A percentile compares a stretch with the other conserved stretches of the same genome.
Conservation (phyloP, 2,329 filamentous ascomycete genomes). For the Aspergillus floridensis region DNA sequence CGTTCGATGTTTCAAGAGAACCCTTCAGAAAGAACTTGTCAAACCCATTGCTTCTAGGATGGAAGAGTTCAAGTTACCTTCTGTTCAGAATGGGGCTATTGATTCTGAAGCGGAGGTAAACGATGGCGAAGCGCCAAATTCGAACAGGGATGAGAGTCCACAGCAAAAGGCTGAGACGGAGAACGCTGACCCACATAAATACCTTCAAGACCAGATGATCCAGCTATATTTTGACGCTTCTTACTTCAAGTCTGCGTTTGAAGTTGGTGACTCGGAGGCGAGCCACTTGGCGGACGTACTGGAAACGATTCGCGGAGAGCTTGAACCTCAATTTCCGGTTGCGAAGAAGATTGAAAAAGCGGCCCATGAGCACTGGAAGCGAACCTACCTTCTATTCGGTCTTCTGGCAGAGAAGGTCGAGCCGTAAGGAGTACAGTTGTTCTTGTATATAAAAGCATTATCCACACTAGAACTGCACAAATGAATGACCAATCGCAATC, state of each 20-base stretch:
- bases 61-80: conserved; percentile 19
- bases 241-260: conserved; percentile 32
- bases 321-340: conserved; percentile 51
- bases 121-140: conserved; percentile 3
- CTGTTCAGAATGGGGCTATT: neutral
- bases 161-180: neutral
- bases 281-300: conserved; percentile 47
- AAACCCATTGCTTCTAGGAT: conserved; percentile 21
- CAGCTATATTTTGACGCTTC: conserved; percentile 40
- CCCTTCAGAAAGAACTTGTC: conserved; percentile 52
- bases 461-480: neutral
- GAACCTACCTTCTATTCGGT: conserved; percentile 78
- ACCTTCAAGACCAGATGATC: conserved; percentile 32
- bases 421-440: neutral
- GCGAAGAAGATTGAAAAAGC: conserved; percentile 59
- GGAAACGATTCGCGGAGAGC: conserved; percentile 43
- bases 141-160: conserved; percentile 7
- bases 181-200: conserved; percentile 8
- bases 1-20: conserved; percentile 61
- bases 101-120: neutral
- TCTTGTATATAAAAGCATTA: conserved; percentile 1
- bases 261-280: conserved; percentile 9
- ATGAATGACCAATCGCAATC: neutral
- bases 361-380: conserved; percentile 76
- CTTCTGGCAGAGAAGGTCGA: conserved; percentile 53